A percentile compares a stretch with the other conserved stretches of the same genome.
These are phyloP conservation scores for Leccinum imitatum DNA, from an alignment of 768 basidiomycete species.

Conservation along the genomic window DNA sequence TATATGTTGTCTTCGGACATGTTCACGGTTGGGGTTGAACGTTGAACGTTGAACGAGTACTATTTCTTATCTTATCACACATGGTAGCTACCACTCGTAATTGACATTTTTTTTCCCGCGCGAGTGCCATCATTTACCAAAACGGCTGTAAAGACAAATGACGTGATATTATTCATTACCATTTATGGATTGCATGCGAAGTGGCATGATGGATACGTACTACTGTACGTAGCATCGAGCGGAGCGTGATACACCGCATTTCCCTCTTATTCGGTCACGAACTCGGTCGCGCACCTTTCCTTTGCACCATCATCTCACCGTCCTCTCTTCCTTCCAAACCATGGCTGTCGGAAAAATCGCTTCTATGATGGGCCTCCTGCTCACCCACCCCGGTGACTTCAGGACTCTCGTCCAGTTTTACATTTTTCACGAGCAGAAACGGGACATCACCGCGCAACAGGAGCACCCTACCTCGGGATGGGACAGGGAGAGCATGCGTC, in stretches of 20 bases:
- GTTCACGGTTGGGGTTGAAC: no score
- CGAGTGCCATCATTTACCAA: no score
- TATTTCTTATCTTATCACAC: no score
- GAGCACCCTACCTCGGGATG: slow-evolving; percentile 84
- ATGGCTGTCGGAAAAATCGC: slow-evolving; percentile 53
- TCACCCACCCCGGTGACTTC: slow-evolving; percentile 84
- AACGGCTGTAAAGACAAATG: neutral
- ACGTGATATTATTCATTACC: no score
- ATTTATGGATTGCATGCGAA: neutral
- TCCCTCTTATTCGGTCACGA: neutral
- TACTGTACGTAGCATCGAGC: no score
- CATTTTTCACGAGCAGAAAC: slow-evolving; percentile 75
- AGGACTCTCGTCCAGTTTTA: slow-evolving; percentile 80
- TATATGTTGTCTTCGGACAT: no score
- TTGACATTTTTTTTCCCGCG: no score
- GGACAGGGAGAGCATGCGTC: slow-evolving; percentile 82
- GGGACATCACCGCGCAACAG: slow-evolving; percentile 74
- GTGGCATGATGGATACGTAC: slow-evolving; percentile 11
- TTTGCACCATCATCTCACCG: neutral
- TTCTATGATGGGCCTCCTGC: slow-evolving; percentile 59
- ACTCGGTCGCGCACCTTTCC: neutral
- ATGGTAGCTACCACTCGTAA: no score
- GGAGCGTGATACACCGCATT: neutral
- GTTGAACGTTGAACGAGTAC: no score
- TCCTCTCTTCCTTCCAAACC: neutral